Conservation (phyloP, 257 asterid species). For the Lavandula angustifolia region DNA sequence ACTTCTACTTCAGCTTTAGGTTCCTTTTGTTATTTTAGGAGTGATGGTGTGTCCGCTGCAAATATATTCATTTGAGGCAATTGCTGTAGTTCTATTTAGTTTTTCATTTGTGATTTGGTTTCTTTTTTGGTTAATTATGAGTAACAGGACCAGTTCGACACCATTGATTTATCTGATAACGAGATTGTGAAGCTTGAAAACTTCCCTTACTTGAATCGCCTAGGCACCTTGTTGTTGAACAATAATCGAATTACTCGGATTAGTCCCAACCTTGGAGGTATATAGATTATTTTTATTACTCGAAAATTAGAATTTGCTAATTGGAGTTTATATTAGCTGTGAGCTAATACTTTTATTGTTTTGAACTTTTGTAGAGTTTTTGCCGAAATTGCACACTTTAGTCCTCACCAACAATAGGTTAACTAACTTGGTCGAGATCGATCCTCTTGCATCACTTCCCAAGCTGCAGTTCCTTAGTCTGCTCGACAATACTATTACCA, state of each 20-base stretch:
- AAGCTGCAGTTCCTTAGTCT: constrained; percentile 89
- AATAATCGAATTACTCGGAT: constrained; percentile 96
- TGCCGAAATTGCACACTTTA: constrained; percentile 92
- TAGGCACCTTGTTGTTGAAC: constrained; percentile 87
- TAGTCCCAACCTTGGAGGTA: constrained; percentile 89
- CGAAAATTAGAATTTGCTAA: neutral
- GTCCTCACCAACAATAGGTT: constrained; percentile 91
- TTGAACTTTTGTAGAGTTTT: constrained; percentile 66
- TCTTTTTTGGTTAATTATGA: constrained; percentile 15
- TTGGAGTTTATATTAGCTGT: neutral
- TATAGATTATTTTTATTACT: neutral
- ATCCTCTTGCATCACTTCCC: constrained; percentile 86
- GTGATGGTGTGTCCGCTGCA: neutral
- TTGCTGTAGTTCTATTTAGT: neutral
- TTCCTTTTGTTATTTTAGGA: neutral
- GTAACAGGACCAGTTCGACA: constrained; percentile 91
- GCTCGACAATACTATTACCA: constrained; percentile 87
- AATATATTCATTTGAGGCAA: neutral
- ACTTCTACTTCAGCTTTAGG: neutral
- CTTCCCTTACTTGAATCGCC: constrained; percentile 74
- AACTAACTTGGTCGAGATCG: constrained; percentile 88
- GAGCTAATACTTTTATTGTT: constrained; percentile 9
- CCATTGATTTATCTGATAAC: constrained; percentile 93
- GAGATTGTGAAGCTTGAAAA: constrained; percentile 99
- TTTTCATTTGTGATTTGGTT: neutral